phyloP scores from a whole-genome alignment of 2,329 filamentous ascomycete genomes.

The Lachnellula occidentalis region DNA sequence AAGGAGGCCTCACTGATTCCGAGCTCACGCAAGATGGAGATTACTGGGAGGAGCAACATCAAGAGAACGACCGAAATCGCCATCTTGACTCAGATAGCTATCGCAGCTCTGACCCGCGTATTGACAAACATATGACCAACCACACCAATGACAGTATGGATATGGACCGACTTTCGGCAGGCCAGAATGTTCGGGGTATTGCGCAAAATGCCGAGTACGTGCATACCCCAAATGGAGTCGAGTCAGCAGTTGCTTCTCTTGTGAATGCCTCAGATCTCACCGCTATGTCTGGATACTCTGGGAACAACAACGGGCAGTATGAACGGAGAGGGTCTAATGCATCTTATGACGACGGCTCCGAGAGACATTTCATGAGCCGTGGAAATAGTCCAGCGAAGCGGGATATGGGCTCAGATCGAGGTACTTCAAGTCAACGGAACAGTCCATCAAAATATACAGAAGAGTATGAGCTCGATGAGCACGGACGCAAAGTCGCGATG shows the following conservation, averaged over 20 bases:
- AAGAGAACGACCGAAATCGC: constrained; percentile 33
- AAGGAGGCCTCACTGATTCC: constrained; percentile 33
- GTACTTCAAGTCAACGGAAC: constrained; percentile 19
- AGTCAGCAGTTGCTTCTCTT: constrained; percentile 86
- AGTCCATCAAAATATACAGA: constrained; percentile 26
- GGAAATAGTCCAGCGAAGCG: constrained; percentile 41
- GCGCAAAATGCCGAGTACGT: constrained; percentile 73
- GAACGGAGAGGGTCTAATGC: constrained; percentile 29
- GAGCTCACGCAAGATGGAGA: constrained; percentile 41
- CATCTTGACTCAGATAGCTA: constrained; percentile 57
- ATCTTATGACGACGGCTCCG: constrained; percentile 32
- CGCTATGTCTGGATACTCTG: constrained; percentile 45
- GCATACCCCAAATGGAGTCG: constrained; percentile 65
- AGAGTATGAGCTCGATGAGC: constrained; percentile 31
- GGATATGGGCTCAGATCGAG: constrained; percentile 15
- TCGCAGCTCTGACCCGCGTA: constrained; percentile 47
- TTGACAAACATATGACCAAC: constrained; percentile 49
- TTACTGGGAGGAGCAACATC: constrained; percentile 32
- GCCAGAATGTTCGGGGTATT: constrained; percentile 65
- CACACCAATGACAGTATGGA: constrained; percentile 54
- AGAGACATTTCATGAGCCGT: constrained; percentile 30
- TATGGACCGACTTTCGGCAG: constrained; percentile 54
- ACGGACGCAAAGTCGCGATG: constrained; percentile 30
- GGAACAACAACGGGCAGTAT: constrained; percentile 34
- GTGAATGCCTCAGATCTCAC: constrained; percentile 73